A percentile compares a stretch with the other conserved stretches of the same genome.
phyloP scores from a whole-genome alignment of 345 rosid species.

The Citrus sp. region DNA sequence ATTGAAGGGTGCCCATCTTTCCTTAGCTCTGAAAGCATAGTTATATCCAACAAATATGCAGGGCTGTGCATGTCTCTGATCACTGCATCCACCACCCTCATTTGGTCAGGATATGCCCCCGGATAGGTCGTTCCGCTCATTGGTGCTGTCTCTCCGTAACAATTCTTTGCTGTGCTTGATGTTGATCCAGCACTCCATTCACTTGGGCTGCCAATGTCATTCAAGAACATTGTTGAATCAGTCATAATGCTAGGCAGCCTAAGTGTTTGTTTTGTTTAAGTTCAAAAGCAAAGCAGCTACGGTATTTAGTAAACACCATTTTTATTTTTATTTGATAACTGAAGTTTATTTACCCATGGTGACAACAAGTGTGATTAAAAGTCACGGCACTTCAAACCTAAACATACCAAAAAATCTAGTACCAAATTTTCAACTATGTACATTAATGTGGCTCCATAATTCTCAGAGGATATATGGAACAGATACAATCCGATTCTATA shows the following conservation, averaged over 20 bases:
- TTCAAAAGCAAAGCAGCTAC: too few relatives aligned
- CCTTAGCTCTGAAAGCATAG: constrained; percentile 81
- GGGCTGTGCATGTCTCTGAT: constrained; percentile 52
- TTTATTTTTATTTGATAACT: neutral
- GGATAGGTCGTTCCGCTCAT: constrained; percentile 49
- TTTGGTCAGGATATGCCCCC: constrained; percentile 57
- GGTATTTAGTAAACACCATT: too few relatives aligned
- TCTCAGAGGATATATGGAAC: neutral
- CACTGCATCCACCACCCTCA: constrained; percentile 62
- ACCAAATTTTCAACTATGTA: neutral
- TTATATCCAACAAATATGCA: constrained; percentile 67
- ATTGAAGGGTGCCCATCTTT: constrained; percentile 96
- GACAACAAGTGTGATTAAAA: neutral
- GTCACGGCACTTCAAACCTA: neutral
- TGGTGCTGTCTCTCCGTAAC: constrained; percentile 79
- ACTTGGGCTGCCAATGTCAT: constrained; percentile 48
- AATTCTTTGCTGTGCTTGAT: constrained; percentile 45
- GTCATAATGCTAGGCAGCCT: neutral
- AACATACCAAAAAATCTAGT: too few relatives aligned
- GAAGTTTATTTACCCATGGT: too few relatives aligned
- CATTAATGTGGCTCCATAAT: neutral
- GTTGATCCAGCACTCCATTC: constrained; percentile 62
- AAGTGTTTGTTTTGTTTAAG: neutral
- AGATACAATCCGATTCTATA: neutral
- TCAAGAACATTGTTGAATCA: neutral